Evolutionary conservation across 345 rosid species (phyloP).

Genomic region (Leavenworthia alabamica): DNA sequence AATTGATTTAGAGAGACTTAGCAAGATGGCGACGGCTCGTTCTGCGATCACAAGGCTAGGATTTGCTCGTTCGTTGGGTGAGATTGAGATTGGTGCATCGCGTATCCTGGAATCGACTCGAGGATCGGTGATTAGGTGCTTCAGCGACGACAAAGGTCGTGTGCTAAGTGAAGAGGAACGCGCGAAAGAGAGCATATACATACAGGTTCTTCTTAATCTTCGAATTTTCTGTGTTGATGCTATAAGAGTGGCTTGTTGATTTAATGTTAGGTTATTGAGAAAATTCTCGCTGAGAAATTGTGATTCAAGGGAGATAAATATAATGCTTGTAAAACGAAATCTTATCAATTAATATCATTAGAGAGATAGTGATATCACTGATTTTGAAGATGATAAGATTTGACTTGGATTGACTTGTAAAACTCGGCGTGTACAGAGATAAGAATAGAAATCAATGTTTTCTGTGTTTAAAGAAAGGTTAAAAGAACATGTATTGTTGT

Average conservation of each 20-base stretch:
- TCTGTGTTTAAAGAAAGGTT: background rate
- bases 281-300: background rate
- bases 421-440: no score
- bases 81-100: conserved; percentile 26
- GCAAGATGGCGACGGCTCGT: conserved; percentile 40
- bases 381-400: background rate
- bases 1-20: background rate
- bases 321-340: background rate
- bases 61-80: conserved; percentile 39
- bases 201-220: conserved; percentile 43
- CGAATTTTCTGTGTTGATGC: background rate
- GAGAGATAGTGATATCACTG: background rate
- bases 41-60: conserved; percentile 31
- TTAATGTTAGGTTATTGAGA: background rate
- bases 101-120: conserved; percentile 41
- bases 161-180: conserved; percentile 85
- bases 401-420: background rate
- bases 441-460: background rate
- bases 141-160: conserved; percentile 63
- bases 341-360: background rate
- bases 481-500: background rate
- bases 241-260: background rate
- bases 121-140: conserved; percentile 43
- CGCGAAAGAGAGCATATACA: conserved; percentile 68
- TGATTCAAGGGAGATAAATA: background rate